phyloP scores from a whole-genome alignment of 208 protist species.

The Novymonas esmeraldas region DNA sequence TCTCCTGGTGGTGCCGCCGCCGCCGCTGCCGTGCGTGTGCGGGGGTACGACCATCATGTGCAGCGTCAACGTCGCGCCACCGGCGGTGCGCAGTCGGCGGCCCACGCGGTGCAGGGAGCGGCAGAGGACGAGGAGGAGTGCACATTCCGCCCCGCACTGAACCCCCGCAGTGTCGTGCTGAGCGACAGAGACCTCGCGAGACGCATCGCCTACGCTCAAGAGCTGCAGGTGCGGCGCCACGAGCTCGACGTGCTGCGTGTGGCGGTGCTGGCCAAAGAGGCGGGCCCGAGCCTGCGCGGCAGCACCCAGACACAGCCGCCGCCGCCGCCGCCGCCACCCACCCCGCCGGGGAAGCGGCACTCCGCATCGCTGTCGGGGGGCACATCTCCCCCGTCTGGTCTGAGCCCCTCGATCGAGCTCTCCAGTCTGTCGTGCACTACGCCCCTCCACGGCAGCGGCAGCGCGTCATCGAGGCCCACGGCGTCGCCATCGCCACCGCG shows the following conservation, averaged over 20 bases:
- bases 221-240: constrained; percentile 28
- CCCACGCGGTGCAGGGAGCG: neutral
- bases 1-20: neutral
- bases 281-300: neutral
- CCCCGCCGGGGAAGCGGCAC: constrained; percentile 5
- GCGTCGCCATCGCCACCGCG: neutral
- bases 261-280: constrained; percentile 3
- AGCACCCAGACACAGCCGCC: constrained; percentile 1
- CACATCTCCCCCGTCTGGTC: neutral
- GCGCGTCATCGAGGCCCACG: neutral
- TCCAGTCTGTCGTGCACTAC: constrained; percentile 45
- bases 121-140: constrained; percentile 18
- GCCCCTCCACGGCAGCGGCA: neutral
- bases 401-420: constrained; percentile 29
- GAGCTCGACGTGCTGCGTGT: constrained; percentile 28
- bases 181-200: constrained; percentile 36
- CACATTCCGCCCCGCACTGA: constrained; percentile 41
- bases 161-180: constrained; percentile 32
- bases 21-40: constrained; percentile 6
- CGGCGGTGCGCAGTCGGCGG: neutral
- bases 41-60: constrained; percentile 13
- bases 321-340: constrained; percentile 10
- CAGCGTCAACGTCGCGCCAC: constrained; percentile 16
- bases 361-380: constrained; percentile 4
- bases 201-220: constrained; percentile 30